These are phyloP conservation scores for Phialophora verrucosa DNA, from an alignment of 2,329 filamentous ascomycete species.

Conservation along the genomic window DNA sequence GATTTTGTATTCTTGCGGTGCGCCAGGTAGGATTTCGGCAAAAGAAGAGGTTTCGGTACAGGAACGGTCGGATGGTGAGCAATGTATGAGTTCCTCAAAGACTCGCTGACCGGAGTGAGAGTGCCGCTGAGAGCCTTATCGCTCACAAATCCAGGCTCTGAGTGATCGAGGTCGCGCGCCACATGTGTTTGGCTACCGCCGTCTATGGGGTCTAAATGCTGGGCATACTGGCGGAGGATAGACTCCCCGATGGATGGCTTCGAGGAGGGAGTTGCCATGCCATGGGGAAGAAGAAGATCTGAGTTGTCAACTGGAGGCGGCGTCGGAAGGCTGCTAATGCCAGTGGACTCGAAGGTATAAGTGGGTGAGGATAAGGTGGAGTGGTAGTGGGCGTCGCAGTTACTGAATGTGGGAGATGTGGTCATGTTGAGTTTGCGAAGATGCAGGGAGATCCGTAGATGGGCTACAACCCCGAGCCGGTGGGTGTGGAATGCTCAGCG, in stretches of 20 bases:
- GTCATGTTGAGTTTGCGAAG: constrained; percentile 9
- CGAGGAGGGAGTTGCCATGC: constrained; percentile 39
- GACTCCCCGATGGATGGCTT: constrained; percentile 43
- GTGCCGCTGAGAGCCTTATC: constrained; percentile 35
- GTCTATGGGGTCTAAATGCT: constrained; percentile 51
- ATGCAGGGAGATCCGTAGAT: neutral
- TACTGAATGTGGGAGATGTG: constrained; percentile 18
- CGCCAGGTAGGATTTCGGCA: constrained; percentile 45
- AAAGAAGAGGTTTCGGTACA: constrained; percentile 45
- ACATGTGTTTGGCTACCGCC: constrained; percentile 45
- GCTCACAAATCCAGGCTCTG: constrained; percentile 35
- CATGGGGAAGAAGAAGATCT: constrained; percentile 36
- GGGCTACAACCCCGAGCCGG: constrained; percentile 24
- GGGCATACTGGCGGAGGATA: constrained; percentile 52
- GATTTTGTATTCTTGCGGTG: constrained; percentile 62
- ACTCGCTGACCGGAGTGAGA: constrained; percentile 36
- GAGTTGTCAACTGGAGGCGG: constrained; percentile 40
- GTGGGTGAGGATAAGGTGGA: constrained; percentile 39
- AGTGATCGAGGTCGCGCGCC: constrained; percentile 26
- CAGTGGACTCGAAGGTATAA: constrained; percentile 32
- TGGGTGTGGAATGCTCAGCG: constrained; percentile 7
- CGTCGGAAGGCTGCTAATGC: constrained; percentile 33
- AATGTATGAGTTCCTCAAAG: constrained; percentile 41
- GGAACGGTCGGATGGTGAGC: constrained; percentile 41
- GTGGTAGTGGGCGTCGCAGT: constrained; percentile 27